Conservation (phyloP, 176 grass and related monocot species). For the barley (Hordeum vulgare) region MorexV3_pseudomolecules_assembly NC_058520.1:513388006-513388505, state of each 20-base stretch:
- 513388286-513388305: neutral
- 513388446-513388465: slow-evolving; percentile 8
- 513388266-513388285: neutral
- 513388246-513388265: neutral
- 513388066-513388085: too few relatives aligned
- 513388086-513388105: too few relatives aligned
- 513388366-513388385: neutral
- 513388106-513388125: too few relatives aligned
- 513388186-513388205: neutral
- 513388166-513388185: neutral
- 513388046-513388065: too few relatives aligned
- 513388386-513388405: neutral
- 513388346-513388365: neutral
- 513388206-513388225: neutral
- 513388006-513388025: too few relatives aligned
- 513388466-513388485: neutral
- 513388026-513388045: too few relatives aligned
- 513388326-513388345: neutral
- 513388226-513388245: neutral
- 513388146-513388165: neutral
- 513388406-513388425: slow-evolving; percentile 3
- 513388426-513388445: slow-evolving; percentile 23
- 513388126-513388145: neutral
- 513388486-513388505: neutral
- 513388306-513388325: neutral